Conservation (phyloP, 2,329 filamentous ascomycete species). For the Pseudopyrenochaeta lycopersici region DNA sequence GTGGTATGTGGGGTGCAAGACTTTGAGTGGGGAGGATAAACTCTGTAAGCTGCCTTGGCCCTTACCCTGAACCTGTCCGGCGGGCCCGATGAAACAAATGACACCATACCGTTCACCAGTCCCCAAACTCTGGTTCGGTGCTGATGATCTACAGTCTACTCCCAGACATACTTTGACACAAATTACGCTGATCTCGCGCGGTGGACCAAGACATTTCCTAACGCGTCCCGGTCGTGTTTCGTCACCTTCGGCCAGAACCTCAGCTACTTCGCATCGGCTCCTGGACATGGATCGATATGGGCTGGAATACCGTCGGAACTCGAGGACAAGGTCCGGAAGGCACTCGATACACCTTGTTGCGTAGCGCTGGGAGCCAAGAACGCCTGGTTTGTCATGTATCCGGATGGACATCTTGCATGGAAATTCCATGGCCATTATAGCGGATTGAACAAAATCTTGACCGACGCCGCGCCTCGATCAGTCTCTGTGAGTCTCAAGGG, state of each 20-base stretch:
- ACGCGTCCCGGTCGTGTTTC: conserved; percentile 38
- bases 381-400: conserved; percentile 47
- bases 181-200: conserved; percentile 42
- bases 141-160: conserved; percentile 39
- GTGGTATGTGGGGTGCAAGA: conserved; percentile 47
- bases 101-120: conserved; percentile 15
- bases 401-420: conserved; percentile 41
- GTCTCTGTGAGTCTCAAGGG: conserved; percentile 36
- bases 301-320: conserved; percentile 43
- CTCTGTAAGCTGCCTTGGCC: conserved; percentile 38
- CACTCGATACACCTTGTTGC: conserved; percentile 39
- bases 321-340: conserved; percentile 44
- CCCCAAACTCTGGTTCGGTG: conserved; percentile 3
- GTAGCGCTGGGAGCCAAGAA: conserved; percentile 40
- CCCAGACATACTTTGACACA: conserved; percentile 39
- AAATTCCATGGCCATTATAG: conserved; percentile 44
- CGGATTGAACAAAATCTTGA: conserved; percentile 38
- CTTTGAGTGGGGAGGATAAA: conserved; percentile 44
- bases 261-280: conserved; percentile 43
- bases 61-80: conserved; percentile 6
- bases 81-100: conserved; percentile 8
- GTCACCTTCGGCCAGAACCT: conserved; percentile 44
- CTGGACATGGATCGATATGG: conserved; percentile 45
- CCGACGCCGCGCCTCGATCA: conserved; percentile 31
- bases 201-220: conserved; percentile 40